These are phyloP conservation scores for Lanmaoa rubissima DNA, from an alignment of 768 basidiomycete genomes.

Conservation along the genomic window DNA sequence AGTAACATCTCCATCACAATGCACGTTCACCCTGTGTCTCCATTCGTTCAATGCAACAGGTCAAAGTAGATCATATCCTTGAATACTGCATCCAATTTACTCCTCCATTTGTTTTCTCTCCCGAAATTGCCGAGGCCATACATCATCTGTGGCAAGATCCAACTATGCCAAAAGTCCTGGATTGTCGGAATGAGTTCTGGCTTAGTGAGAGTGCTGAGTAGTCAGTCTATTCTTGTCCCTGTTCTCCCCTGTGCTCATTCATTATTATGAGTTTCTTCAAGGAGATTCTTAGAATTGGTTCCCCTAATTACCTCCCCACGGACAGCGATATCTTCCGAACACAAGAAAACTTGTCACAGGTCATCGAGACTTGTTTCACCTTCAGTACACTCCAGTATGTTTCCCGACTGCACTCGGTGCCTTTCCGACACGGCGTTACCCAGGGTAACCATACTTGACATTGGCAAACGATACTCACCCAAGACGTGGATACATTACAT, in stretches of 20 bases:
- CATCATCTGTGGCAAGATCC: no score
- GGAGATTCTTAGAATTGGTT: slow-evolving; percentile 2
- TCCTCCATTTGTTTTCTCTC: no score
- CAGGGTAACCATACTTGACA: not conserved
- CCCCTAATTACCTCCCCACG: not conserved
- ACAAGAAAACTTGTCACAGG: not conserved
- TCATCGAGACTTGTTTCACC: not conserved
- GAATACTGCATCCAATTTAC: no score
- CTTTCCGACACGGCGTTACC: not conserved
- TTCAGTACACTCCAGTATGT: not conserved
- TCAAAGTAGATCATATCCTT: no score
- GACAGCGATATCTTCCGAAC: not conserved
- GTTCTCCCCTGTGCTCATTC: not conserved
- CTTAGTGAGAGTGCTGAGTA: not conserved
- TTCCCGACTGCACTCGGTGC: not conserved
- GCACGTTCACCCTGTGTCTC: no score
- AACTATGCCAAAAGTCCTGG: no score
- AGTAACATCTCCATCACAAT: no score
- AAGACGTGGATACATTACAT: not conserved
- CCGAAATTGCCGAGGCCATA: no score
- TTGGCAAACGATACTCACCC: not conserved
- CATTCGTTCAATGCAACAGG: no score
- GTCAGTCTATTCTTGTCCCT: not conserved
- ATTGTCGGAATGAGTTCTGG: not conserved
- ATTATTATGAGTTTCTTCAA: not conserved